Percentiles rank a stretch among this genome's conserved stretches.
Evolutionary conservation across 1,284 basidiomycete genomes (phyloP).

Genomic region (Ustilago hordei): DNA sequence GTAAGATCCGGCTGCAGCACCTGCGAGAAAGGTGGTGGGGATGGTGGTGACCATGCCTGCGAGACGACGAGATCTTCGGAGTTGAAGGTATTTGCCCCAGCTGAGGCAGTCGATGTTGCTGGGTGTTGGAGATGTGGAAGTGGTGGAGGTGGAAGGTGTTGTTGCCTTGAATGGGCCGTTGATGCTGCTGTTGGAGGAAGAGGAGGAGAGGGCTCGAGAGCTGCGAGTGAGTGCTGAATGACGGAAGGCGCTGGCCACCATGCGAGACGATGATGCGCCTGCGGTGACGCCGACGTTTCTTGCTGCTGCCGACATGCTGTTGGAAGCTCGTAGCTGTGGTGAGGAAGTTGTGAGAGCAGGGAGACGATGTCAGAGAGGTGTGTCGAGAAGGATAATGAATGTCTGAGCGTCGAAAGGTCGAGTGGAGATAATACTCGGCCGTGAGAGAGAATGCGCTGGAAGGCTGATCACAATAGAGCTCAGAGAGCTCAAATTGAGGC

Average conservation of each 20-base stretch:
- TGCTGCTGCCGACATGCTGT: slow-evolving; percentile 31
- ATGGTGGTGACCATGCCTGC: slow-evolving; percentile 63
- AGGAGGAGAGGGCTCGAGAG: slow-evolving; percentile 23
- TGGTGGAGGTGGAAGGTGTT: slow-evolving; percentile 14
- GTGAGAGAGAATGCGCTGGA: background rate
- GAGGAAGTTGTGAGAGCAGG: background rate
- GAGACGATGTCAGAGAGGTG: background rate
- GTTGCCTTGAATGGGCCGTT: slow-evolving; percentile 17
- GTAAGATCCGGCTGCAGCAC: slow-evolving; percentile 56
- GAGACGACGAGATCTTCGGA: slow-evolving; percentile 58
- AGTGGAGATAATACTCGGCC: slow-evolving; percentile 6
- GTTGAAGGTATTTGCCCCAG: slow-evolving; percentile 58
- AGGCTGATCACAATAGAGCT: background rate
- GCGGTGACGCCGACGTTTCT: slow-evolving; percentile 24
- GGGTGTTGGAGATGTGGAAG: slow-evolving; percentile 10
- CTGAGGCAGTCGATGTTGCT: slow-evolving; percentile 14
- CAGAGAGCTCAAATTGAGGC: background rate
- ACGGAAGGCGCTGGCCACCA: slow-evolving; percentile 16
- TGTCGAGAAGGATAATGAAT: background rate
- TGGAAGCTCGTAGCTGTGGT: background rate
- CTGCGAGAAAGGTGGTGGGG: slow-evolving; percentile 62
- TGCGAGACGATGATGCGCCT: slow-evolving; percentile 33
- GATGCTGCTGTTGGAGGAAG: slow-evolving; percentile 6
- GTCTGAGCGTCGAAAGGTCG: background rate
- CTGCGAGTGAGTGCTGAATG: slow-evolving; percentile 17